Base-by-base conservation (phyloP, 2,329 filamentous ascomycete species). In the Beauveria caledonica region DNA sequence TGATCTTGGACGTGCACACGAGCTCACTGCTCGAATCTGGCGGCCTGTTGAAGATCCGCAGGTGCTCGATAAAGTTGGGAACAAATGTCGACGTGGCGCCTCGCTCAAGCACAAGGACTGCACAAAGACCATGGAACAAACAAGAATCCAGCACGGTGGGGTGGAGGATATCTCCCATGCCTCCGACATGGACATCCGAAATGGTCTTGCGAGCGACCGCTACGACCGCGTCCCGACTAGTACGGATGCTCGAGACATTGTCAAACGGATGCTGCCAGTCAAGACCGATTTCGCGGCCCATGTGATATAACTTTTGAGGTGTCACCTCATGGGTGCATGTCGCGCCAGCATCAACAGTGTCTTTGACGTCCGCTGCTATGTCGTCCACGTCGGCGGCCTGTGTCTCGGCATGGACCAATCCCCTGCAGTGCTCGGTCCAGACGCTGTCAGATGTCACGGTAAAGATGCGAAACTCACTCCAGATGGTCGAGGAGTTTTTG, bases 391-490 rank as follows among this genome's bases (percentile, higher is more conserved):
- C 46, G 2, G 13, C 23, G 25, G 25, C 23, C 23, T 49, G 23
- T 49, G 46, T 49, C 6, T 27, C 46, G n/a, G 46, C 46, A 29
- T 49, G 25, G 3, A 29, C 15, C 1, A 49, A 29, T 17, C 62
- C 62, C 44, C 60, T 39, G 46, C 59, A 61, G 50, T 63, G 62
- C 45, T 63, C 59, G 19, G 51, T 63, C 62, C 62, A 63, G 7
- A 27, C 39, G 3, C 46, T 53, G 7, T 58, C 55, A 10, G 48
- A 11, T 2, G 42, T 45, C 25, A 60, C 60, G 19, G 62, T 61
- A 36, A 62, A 63, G 10, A 63, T 63, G 25, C 62, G 40, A 51
- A 63, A 63, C 27, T 63, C 62, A 40, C 57, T 61, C 62, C 62
- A 63, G 9, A 57, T 17, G 19, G 33, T 50, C 8, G 62, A 63